phyloP scores from a whole-genome alignment of 164 flowering plant species.

The Warburgia ugandensis region DNA sequence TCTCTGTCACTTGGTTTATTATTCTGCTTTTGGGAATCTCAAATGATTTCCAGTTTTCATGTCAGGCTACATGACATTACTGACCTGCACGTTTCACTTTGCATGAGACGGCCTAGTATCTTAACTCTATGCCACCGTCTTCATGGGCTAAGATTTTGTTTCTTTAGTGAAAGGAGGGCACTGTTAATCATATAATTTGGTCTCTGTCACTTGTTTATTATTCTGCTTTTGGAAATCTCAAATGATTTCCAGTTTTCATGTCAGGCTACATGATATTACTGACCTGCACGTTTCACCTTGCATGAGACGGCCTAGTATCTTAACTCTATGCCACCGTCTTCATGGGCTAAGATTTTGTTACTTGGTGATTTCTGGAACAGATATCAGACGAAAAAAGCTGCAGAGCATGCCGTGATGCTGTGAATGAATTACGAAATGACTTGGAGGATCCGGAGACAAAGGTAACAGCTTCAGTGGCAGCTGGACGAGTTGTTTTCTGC shows the following conservation, averaged over 20 bases:
- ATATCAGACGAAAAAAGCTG: conserved; percentile 11
- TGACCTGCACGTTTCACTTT: neutral
- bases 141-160: too few species aligned
- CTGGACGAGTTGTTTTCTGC: neutral
- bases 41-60: too few species aligned
- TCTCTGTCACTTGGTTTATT: too few species aligned
- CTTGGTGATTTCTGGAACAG: conserved; percentile 1
- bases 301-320: neutral
- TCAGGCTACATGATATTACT: too few species aligned
- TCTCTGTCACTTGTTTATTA: too few species aligned
- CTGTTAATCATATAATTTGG: too few species aligned
- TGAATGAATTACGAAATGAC: conserved; percentile 8
- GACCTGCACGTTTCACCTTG: neutral
- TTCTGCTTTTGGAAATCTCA: too few species aligned
- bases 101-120: neutral
- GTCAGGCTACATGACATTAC: too few species aligned
- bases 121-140: neutral
- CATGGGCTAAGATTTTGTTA: too few species aligned
- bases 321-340: neutral
- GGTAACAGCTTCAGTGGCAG: conserved; percentile 3
- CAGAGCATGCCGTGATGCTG: conserved; percentile 8
- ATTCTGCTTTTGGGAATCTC: too few species aligned
- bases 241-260: too few species aligned
- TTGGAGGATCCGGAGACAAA: conserved; percentile 14
- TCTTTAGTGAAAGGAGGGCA: too few species aligned